Base-by-base conservation (phyloP, 805 yeast genomes). In the Candida methanosorbosa region DNA sequence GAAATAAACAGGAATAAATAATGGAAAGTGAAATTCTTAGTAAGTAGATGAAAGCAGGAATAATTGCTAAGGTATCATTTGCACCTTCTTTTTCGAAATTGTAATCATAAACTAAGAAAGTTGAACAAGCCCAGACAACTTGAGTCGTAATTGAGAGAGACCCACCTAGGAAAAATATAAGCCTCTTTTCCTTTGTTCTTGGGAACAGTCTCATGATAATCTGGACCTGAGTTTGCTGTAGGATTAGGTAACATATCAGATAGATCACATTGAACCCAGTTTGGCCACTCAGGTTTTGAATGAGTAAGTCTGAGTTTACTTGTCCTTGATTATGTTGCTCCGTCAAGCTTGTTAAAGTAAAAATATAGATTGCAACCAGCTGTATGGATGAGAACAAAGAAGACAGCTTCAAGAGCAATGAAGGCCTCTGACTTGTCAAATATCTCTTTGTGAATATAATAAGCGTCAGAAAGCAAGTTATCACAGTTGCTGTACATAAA, bases 41-140 rank as follows among this genome's bases (percentile, higher is more conserved):
- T 32, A 84, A 60, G 48, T 83, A 84, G 21, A 78, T 77, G 52
- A 84, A 81, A 0, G 88, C 83, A 0, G 88, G 83, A 12, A 82
- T 47, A 18, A 79, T 72, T 15, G 77, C 76, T 28, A 75, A 62
- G 1, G 67, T 59, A 41, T 66, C 72, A 38, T 61, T 65, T 26
- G 60, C 66, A 3, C 45, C 50, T 17, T 53, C 59, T 14, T 49
- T 44, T 12, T 54, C 52, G 23, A 31, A 31, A 15, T 33, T 42
- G 8, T 27, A 30, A 1, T 45, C 44, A 16, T 41, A 39, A 5
- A 40, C 31, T 12, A 43, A 29, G 45, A 78, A 76, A 4, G 72
- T 72, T 13, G 87, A 68, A 2, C 80, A 64, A 0, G 78, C 84
- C 86, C 88, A 81, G 5, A 82, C 63, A 1, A 72, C 62, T 49